A percentile compares a stretch with the other conserved stretches of the same genome.
Conservation (phyloP, 2,329 filamentous ascomycete genomes). For the Aaosphaeria arxii region DNA sequence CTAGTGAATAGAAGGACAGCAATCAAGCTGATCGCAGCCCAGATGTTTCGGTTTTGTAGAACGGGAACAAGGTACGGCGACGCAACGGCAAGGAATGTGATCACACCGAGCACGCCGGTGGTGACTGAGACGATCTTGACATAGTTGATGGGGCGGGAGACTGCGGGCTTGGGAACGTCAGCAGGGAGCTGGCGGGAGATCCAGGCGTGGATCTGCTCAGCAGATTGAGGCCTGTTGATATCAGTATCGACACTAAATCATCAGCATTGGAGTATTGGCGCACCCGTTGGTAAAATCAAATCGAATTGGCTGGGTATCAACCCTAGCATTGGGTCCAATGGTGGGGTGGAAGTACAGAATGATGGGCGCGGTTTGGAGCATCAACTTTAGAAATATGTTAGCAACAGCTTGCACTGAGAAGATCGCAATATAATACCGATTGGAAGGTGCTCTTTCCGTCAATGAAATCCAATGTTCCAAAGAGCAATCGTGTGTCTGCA, state of each 20-base stretch:
- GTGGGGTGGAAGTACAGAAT: conserved; percentile 86
- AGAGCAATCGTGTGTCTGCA: conserved; percentile 69
- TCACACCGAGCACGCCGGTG: conserved; percentile 65
- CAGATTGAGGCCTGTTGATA: conserved; percentile 61
- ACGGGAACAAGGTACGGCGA: conserved; percentile 78
- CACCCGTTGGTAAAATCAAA: conserved; percentile 85
- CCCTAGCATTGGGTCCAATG: conserved; percentile 71
- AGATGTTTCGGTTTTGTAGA: conserved; percentile 86
- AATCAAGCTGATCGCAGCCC: conserved; percentile 87
- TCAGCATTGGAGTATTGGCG: conserved; percentile 19
- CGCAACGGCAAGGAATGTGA: conserved; percentile 68
- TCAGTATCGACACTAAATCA: not conserved
- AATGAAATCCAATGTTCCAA: conserved; percentile 81
- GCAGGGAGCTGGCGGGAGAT: conserved; percentile 70
- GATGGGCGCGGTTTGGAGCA: conserved; percentile 90
- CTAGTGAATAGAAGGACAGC: conserved; percentile 88
- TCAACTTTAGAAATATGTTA: conserved; percentile 61
- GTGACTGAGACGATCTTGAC: conserved; percentile 66
- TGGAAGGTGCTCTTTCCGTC: conserved; percentile 84
- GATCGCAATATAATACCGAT: conserved; percentile 58
- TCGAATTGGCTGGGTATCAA: conserved; percentile 66
- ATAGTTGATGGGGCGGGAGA: conserved; percentile 87
- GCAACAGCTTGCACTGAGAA: conserved; percentile 1
- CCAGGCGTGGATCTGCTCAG: conserved; percentile 78
- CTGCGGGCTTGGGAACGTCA: conserved; percentile 66